These are phyloP conservation scores for Spiromastix sp. DNA, from an alignment of 2,329 filamentous ascomycete genomes.

Conservation along the genomic window DNA sequence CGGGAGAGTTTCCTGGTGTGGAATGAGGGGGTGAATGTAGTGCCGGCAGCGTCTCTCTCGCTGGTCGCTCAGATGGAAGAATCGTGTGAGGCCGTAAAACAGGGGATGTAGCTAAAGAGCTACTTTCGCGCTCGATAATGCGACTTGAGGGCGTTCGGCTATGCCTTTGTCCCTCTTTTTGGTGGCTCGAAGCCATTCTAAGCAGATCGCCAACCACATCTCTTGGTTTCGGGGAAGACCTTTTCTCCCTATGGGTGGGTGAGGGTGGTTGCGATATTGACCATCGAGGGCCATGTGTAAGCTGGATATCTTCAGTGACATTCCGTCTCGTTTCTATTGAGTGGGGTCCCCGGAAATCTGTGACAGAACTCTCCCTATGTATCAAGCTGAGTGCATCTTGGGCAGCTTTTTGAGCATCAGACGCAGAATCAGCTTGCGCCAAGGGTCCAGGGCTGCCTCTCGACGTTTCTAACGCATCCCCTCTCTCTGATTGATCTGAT, in stretches of 20 bases:
- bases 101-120: conserved; percentile 19
- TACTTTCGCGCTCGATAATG: conserved; percentile 8
- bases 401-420: conserved; percentile 2
- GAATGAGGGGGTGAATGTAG: conserved; percentile 29
- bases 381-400: conserved; percentile 3
- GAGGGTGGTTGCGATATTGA: too few relatives aligned
- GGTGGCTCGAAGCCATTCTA: not conserved
- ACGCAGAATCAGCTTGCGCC: not conserved
- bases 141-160: not conserved
- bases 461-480: not conserved
- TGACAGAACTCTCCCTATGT: not conserved
- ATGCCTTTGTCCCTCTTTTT: not conserved
- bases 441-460: not conserved
- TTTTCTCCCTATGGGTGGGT: too few relatives aligned
- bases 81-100: conserved; percentile 24
- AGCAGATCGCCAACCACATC: not conserved
- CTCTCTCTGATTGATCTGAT: not conserved
- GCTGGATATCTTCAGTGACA: too few relatives aligned
- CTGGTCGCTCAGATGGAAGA: conserved; percentile 19
- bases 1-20: conserved; percentile 22
- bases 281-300: too few relatives aligned
- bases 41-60: conserved; percentile 27
- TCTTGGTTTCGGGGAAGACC: conserved; percentile 1
- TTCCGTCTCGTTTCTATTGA: too few relatives aligned
- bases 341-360: too few relatives aligned